Conservation (phyloP, 495 filamentous ascomycete genomes). For the Penicillium atrosanguineum region DNA sequence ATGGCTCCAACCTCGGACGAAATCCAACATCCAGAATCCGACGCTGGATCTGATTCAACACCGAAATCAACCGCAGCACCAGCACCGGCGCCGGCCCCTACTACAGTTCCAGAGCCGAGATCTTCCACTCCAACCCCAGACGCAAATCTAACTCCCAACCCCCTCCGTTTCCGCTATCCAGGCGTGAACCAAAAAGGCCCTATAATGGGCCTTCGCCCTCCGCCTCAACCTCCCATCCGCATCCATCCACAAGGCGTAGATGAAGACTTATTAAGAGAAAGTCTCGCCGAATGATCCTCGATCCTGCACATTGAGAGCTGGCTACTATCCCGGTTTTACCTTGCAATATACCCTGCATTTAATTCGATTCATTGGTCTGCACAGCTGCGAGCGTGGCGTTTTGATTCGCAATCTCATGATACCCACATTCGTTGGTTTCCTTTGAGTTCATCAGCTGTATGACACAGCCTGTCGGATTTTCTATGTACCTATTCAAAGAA, state of each 20-base stretch:
- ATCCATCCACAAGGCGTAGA: slow-evolving; percentile 38
- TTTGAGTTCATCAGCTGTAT: neutral
- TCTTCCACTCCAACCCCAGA: neutral
- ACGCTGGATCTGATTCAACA: neutral
- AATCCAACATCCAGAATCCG: slow-evolving; percentile 8
- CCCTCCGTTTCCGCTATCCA: slow-evolving; percentile 35
- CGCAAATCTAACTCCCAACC: slow-evolving; percentile 1
- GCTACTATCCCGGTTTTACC: slow-evolving; percentile 1
- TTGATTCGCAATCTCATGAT: neutral
- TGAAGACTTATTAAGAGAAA: slow-evolving; percentile 40
- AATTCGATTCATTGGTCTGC: neutral
- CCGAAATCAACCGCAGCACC: neutral
- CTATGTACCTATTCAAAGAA: no score
- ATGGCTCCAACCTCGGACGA: slow-evolving; percentile 34
- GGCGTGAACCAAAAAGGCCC: slow-evolving; percentile 51
- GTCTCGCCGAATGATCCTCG: slow-evolving; percentile 29
- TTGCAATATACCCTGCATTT: neutral
- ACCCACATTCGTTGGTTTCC: neutral
- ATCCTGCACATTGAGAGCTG: neutral
- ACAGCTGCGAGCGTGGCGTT: neutral
- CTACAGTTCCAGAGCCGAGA: neutral
- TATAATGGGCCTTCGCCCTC: slow-evolving; percentile 39
- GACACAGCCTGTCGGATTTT: no score
- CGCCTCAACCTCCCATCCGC: slow-evolving; percentile 27
- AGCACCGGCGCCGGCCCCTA: neutral